A percentile compares a stretch with the other conserved stretches of the same genome.
These are phyloP conservation scores for Trichoderma aggressivum DNA, from an alignment of 2,329 filamentous ascomycete species.

Conservation along the genomic window DNA sequence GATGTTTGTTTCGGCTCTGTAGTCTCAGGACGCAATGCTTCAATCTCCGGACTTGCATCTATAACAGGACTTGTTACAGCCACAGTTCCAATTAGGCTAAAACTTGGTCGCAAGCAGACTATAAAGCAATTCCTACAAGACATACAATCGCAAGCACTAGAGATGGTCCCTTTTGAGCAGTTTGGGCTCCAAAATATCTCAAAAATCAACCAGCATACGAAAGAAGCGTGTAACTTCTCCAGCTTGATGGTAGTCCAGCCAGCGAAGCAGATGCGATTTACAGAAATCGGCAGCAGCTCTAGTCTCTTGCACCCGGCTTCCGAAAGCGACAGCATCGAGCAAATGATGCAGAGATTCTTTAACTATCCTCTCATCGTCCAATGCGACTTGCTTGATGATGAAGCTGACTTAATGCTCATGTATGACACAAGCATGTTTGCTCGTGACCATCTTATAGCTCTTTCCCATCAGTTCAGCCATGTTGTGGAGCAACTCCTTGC, in stretches of 20 bases:
- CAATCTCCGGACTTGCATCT: not conserved
- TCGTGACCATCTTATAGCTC: not conserved
- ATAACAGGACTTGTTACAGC: constrained; percentile 1
- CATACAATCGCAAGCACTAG: constrained; percentile 25
- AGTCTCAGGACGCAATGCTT: constrained; percentile 21
- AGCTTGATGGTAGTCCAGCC: constrained; percentile 19
- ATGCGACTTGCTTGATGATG: not conserved
- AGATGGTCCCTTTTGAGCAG: constrained; percentile 27
- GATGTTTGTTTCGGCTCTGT: constrained; percentile 24
- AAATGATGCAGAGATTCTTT: not conserved
- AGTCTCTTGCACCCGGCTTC: not conserved
- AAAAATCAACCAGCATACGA: constrained; percentile 16
- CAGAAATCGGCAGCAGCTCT: not conserved
- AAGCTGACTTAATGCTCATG: not conserved
- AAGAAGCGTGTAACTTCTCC: constrained; percentile 10
- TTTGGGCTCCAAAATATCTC: constrained; percentile 30
- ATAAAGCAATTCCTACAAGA: constrained; percentile 15
- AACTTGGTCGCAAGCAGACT: not conserved
- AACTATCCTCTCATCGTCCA: constrained; percentile 7
- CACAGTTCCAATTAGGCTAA: not conserved
- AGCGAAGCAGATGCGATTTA: not conserved
- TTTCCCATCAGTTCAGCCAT: not conserved
- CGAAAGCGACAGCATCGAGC: not conserved
- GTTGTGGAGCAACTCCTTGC: not conserved
- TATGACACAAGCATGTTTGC: not conserved